Evolutionary conservation across 345 rosid genomes (phyloP).

Genomic region (Pistacia atlantica): DNA sequence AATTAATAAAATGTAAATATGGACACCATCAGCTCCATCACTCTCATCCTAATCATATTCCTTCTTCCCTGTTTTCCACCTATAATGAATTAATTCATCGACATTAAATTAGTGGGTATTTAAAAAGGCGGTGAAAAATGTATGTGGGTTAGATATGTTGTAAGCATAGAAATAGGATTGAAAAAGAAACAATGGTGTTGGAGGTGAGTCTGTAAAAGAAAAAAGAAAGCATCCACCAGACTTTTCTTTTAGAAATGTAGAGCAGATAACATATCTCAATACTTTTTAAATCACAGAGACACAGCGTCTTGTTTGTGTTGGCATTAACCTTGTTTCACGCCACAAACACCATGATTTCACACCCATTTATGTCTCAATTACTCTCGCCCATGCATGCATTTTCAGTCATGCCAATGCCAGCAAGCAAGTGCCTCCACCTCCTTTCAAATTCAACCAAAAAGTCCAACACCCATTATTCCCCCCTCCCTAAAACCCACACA

Average conservation of each 20-base stretch:
- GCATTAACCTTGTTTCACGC: slow-evolving; percentile 21
- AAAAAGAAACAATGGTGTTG: background rate
- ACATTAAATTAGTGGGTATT: no score
- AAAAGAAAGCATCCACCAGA: background rate
- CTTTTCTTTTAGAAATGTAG: background rate
- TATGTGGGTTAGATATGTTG: no score
- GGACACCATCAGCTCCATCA: no score
- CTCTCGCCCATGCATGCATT: background rate
- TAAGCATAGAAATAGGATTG: background rate
- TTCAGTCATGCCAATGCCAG: slow-evolving; percentile 1
- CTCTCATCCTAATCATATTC: background rate
- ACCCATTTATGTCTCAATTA: slow-evolving; percentile 13
- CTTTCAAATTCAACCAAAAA: background rate
- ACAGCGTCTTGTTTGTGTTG: background rate
- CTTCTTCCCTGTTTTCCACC: no score
- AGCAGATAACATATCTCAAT: background rate
- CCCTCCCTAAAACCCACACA: background rate
- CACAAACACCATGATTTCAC: slow-evolving; percentile 22
- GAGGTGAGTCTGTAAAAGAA: background rate
- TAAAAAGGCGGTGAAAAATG: no score
- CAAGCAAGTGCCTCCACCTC: background rate
- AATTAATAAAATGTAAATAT: no score
- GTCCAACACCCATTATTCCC: slow-evolving; percentile 18
- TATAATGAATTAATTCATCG: no score
- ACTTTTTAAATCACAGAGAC: background rate